Evolutionary conservation across 2,329 filamentous ascomycete genomes (phyloP).

Genomic region (Colletotrichum sidae): DNA sequence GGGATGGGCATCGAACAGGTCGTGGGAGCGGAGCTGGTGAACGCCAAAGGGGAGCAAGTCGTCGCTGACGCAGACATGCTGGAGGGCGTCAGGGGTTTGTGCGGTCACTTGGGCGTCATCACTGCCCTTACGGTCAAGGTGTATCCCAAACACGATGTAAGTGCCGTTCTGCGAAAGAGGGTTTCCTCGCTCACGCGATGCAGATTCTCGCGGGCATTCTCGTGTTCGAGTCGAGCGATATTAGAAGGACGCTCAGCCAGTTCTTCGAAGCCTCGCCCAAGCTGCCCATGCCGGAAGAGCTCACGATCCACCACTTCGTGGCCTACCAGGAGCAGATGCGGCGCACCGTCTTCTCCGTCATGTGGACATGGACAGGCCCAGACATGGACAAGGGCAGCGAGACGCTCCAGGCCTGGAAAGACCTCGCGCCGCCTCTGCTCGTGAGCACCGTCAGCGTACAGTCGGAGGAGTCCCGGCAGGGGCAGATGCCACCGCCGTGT

Average conservation of each 20-base stretch:
- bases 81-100: constrained; percentile 44
- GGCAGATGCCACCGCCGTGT: neutral
- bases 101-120: constrained; percentile 43
- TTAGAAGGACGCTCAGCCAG: neutral
- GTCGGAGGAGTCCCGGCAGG: constrained; percentile 10
- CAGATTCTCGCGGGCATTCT: constrained; percentile 7
- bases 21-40: constrained; percentile 44
- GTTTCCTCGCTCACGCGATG: neutral
- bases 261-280: constrained; percentile 8
- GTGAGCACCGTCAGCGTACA: neutral
- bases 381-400: constrained; percentile 5
- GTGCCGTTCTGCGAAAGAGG: neutral
- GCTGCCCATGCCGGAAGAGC: constrained; percentile 11
- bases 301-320: constrained; percentile 15
- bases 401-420: constrained; percentile 9
- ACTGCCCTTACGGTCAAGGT: constrained; percentile 43
- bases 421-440: neutral
- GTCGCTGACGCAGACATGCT: constrained; percentile 44
- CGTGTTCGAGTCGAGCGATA: constrained; percentile 12
- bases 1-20: constrained; percentile 53
- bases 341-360: neutral
- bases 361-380: constrained; percentile 14
- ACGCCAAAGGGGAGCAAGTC: constrained; percentile 42
- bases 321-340: neutral
- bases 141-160: constrained; percentile 31